These are phyloP conservation scores for Ceratobasidium sp. DNA, from an alignment of 1,284 basidiomycete species.

Conservation along the genomic window DNA sequence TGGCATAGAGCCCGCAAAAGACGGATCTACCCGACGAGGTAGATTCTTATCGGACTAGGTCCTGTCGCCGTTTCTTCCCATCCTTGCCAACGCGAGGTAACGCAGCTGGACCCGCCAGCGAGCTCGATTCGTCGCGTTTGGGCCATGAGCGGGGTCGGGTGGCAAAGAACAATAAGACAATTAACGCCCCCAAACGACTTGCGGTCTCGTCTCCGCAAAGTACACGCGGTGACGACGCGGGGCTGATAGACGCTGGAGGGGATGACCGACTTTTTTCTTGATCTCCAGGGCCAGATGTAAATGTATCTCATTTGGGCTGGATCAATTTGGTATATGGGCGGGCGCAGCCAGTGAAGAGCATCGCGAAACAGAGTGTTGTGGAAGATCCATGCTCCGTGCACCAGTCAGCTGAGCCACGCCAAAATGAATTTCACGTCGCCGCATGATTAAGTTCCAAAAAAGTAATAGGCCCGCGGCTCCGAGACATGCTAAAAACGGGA, in stretches of 20 bases:
- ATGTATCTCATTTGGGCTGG: background rate
- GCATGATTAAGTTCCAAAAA: background rate
- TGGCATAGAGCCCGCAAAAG: background rate
- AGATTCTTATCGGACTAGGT: conserved; percentile 3
- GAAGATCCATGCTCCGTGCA: background rate
- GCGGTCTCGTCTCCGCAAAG: background rate
- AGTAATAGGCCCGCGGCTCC: background rate
- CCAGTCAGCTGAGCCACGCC: background rate
- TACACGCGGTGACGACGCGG: background rate
- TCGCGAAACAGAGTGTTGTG: background rate
- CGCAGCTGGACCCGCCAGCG: conserved; percentile 8
- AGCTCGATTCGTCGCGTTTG: conserved; percentile 3
- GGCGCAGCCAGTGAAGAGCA: too few species aligned
- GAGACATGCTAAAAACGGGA: background rate
- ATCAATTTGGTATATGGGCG: background rate
- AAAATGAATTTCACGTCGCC: background rate
- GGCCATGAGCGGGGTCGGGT: background rate
- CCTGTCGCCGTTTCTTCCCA: background rate
- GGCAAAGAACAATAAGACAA: background rate
- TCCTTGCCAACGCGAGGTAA: background rate
- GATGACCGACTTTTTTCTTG: background rate
- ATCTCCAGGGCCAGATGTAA: conserved; percentile 1
- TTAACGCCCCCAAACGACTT: background rate
- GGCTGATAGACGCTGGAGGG: conserved; percentile 3
- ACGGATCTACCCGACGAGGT: conserved; percentile 18